Evolutionary conservation across 306 rosid species (phyloP), one percentile per base, ranked within the genome.

Genomic region (Carpinus viminea): DNA sequence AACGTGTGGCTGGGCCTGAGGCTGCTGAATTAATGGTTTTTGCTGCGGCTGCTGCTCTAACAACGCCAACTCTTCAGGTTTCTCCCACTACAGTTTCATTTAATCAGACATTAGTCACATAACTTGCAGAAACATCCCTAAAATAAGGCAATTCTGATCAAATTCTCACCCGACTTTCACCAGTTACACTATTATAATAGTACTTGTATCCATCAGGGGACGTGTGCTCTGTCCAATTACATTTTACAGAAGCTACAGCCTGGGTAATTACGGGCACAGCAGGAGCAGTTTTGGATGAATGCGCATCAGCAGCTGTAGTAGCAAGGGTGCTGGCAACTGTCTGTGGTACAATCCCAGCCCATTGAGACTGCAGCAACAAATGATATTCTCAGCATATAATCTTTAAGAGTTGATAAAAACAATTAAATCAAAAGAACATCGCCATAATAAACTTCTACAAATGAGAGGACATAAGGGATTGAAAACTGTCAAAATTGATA

Each of bases 121-220:
- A 70, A 77, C 21, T n/a, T 71, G 41, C 16, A 51, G 60, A 26
- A 41, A 79, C 79, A 50, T 65, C 43, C 64, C 72, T 17, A 80
- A 4, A 47, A 45, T 24, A 74, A 15, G 74, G 55, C 64, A 87
- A 80, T 59, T 72, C 20, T 65, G 78, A 79, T 43, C 66, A 64
- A 61, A 73, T 79, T 75, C 89, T 75, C 62, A 96, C 99, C 93
- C 87, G 90, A 78, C 98, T 95, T 89, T 92, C 97, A 65, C 96
- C 91, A n/a, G 96, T 90, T 18, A 84, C 82, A 83, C 89, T 81
- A 81, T 92, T 95, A 79, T 95, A 85, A 83, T 91, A 95, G 80
- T 95, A 95, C 76, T 91, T 96, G 85, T 90, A 93, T 77, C 94
- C 96, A 83, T 96, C 98, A 0, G 99, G 99, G 82, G 97, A 96